These are phyloP conservation scores for Strombidium stylifer DNA, from an alignment of 73 alveolate species.

Conservation along the genomic window DNA sequence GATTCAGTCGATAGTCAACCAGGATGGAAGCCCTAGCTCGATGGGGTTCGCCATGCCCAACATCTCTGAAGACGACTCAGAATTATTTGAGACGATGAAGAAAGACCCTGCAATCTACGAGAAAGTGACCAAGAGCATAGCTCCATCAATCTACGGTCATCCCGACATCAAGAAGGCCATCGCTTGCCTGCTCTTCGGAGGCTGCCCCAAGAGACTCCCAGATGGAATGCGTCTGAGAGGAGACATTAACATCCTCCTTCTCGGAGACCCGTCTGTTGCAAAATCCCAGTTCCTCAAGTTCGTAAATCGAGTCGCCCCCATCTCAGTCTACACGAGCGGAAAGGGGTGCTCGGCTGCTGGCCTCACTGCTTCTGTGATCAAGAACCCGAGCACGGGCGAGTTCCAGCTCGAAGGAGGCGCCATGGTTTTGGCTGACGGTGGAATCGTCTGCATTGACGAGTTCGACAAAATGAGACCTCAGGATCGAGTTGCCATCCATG, in stretches of 20 bases:
- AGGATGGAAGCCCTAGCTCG: slow-evolving; percentile 65
- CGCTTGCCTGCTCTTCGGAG: slow-evolving; percentile 98
- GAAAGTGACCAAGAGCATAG: slow-evolving; percentile 90
- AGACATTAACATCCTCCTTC: slow-evolving; percentile 97
- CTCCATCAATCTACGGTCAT: slow-evolving; percentile 94
- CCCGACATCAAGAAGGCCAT: slow-evolving; percentile 96
- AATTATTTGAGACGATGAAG: slow-evolving; percentile 78
- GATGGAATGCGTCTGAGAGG: slow-evolving; percentile 99
- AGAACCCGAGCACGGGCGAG: slow-evolving; percentile 89
- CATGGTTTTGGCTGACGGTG: slow-evolving; percentile 99
- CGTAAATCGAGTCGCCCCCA: slow-evolving; percentile 98
- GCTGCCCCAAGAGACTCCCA: slow-evolving; percentile 96
- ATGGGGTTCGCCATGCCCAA: slow-evolving; percentile 63
- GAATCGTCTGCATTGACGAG: slow-evolving; percentile 99
- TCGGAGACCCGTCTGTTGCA: slow-evolving; percentile 99
- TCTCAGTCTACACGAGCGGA: slow-evolving; percentile 98
- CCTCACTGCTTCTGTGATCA: slow-evolving; percentile 95
- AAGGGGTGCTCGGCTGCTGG: slow-evolving; percentile 99
- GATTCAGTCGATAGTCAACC: slow-evolving; percentile 49
- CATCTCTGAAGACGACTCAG: slow-evolving; percentile 84
- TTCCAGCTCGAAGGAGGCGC: slow-evolving; percentile 99
- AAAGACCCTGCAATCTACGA: slow-evolving; percentile 88
- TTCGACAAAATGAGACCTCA: slow-evolving; percentile 99
- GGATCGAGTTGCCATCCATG: slow-evolving; percentile 99
- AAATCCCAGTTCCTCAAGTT: slow-evolving; percentile 94